phyloP scores from a whole-genome alignment of 768 basidiomycete species.

The Termitomyces sp. region DNA sequence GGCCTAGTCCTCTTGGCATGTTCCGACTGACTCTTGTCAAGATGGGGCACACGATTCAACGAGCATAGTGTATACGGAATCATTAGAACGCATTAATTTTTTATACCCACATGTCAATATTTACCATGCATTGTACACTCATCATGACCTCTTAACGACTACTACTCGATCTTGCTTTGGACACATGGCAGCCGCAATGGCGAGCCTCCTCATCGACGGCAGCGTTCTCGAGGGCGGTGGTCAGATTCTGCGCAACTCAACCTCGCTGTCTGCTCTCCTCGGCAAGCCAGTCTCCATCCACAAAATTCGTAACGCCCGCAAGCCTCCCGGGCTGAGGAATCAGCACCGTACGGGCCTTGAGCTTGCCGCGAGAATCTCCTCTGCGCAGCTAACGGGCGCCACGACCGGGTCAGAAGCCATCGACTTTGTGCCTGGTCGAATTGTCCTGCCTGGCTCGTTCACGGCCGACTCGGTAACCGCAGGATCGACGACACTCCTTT shows the following conservation, averaged over 20 bases:
- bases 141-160: neutral
- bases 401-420: conserved; percentile 48
- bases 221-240: conserved; percentile 62
- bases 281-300: conserved; percentile 55
- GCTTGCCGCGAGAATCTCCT: conserved; percentile 60
- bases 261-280: conserved; percentile 64
- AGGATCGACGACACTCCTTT: conserved; percentile 66
- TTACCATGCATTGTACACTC: conserved; percentile 9
- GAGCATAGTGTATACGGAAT: conserved; percentile 6
- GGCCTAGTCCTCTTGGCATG: neutral
- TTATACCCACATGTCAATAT: conserved; percentile 12
- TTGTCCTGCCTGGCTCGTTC: conserved; percentile 39
- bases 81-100: neutral
- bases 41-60: conserved; percentile 19
- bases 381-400: conserved; percentile 54
- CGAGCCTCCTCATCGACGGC: conserved; percentile 37
- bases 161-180: neutral
- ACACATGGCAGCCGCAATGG: conserved; percentile 19
- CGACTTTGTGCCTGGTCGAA: conserved; percentile 52
- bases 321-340: conserved; percentile 62
- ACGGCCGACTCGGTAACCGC: conserved; percentile 54
- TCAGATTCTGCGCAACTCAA: conserved; percentile 68
- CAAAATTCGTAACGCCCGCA: conserved; percentile 58
- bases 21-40: conserved; percentile 3
- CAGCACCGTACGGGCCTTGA: conserved; percentile 73